phyloP scores from a whole-genome alignment of 2,329 filamentous ascomycete genomes.

The Pezicula rhizophila region DNA sequence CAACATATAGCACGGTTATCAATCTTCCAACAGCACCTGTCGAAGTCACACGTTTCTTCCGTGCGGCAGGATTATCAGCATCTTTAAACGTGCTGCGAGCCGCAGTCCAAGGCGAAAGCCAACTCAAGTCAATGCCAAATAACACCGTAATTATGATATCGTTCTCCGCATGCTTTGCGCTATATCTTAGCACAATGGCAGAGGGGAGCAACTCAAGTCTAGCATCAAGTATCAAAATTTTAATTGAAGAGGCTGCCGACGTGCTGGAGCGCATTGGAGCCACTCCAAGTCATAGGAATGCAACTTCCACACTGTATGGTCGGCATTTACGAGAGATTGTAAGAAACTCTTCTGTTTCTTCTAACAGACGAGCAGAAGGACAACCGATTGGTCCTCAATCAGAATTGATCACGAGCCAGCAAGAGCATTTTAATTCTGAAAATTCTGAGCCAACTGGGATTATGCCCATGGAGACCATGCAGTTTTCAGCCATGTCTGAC shows the following conservation, averaged over 20 bases:
- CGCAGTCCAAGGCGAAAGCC: constrained; percentile 64
- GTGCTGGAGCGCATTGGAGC: constrained; percentile 65
- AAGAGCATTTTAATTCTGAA: not conserved
- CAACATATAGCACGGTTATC: constrained; percentile 69
- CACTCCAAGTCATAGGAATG: constrained; percentile 59
- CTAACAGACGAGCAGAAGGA: constrained; percentile 7
- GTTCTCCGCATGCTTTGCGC: constrained; percentile 63
- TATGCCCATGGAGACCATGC: constrained; percentile 38
- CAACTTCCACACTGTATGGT: constrained; percentile 56
- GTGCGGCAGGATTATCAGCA: constrained; percentile 63
- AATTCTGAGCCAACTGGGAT: not conserved
- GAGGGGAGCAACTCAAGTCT: constrained; percentile 48
- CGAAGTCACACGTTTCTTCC: constrained; percentile 67
- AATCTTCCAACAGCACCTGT: constrained; percentile 67
- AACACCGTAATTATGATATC: constrained; percentile 76
- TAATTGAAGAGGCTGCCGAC: constrained; percentile 63
- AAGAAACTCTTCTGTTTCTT: constrained; percentile 10
- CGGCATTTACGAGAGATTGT: constrained; percentile 43
- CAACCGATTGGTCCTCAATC: constrained; percentile 4
- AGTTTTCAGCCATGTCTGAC: constrained; percentile 65
- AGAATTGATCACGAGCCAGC: constrained; percentile 2
- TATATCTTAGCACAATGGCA: constrained; percentile 56
- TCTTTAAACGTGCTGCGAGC: constrained; percentile 70
- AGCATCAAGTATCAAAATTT: constrained; percentile 54
- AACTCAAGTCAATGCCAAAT: constrained; percentile 70